phyloP scores from a whole-genome alignment of 345 rosid species.

The Euphorbia tirucalli region DNA sequence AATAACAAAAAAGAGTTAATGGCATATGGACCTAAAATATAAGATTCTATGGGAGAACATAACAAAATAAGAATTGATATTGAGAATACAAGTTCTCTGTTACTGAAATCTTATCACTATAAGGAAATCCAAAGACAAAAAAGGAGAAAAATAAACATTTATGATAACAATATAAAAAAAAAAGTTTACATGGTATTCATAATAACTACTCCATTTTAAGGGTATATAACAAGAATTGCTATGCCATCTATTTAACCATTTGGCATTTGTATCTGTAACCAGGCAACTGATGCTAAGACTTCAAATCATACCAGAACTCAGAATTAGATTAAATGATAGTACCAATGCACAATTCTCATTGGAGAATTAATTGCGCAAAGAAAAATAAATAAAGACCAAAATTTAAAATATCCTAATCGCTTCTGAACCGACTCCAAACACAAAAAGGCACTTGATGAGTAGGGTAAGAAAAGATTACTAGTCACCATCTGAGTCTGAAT shows the following conservation, averaged over 20 bases:
- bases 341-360: not conserved
- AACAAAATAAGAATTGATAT: not conserved
- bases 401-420: not conserved
- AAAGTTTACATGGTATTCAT: not conserved
- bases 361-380: not conserved
- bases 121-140: not conserved
- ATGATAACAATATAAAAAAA: not conserved
- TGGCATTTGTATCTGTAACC: not conserved
- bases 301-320: not conserved
- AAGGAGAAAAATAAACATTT: not conserved
- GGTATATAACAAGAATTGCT: not conserved
- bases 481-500: constrained; percentile 40
- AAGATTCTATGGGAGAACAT: not conserved
- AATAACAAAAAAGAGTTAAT: not conserved
- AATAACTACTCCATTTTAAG: not conserved
- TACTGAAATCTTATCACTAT: not conserved
- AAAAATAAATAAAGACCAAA: not conserved
- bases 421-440: not conserved
- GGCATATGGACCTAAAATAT: not conserved
- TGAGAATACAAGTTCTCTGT: not conserved
- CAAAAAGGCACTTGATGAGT: not conserved
- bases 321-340: not conserved
- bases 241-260: not conserved
- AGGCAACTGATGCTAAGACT: not conserved
- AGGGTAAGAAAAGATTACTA: not conserved